Percentiles rank a stretch among this genome's conserved stretches.
phyloP scores from a whole-genome alignment of 106 monocot genomes.

The Allium fistulosum region DNA sequence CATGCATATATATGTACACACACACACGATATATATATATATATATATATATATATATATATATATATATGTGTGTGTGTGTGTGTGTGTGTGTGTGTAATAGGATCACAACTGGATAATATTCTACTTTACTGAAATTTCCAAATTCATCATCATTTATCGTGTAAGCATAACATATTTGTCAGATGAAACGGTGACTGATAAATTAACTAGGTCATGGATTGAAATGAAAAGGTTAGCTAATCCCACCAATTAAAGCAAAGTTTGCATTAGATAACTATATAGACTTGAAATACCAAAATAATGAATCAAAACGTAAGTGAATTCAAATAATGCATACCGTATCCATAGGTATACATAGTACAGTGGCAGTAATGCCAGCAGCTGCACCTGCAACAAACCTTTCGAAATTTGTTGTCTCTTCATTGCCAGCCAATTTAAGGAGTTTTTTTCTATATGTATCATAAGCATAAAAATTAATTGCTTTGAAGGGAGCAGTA shows the following conservation, averaged over 20 bases:
- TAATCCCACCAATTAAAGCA: not conserved
- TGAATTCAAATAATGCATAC: conserved; percentile 29
- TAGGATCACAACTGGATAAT: too few relatives aligned
- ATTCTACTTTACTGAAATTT: too few relatives aligned
- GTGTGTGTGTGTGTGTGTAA: too few relatives aligned
- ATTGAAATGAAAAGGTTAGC: not conserved
- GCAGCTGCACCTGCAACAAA: conserved; percentile 89
- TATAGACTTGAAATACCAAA: not conserved
- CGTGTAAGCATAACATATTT: too few relatives aligned
- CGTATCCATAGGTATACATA: conserved; percentile 98
- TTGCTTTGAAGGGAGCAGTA: conserved; percentile 94
- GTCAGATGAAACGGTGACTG: not conserved
- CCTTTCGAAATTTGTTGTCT: conserved; percentile 80
- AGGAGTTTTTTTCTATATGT: conserved; percentile 81
- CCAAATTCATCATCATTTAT: too few relatives aligned
- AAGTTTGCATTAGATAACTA: not conserved
- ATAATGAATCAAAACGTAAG: not conserved
- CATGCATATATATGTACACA: too few relatives aligned
- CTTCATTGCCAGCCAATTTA: conserved; percentile 77
- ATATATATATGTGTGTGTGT: too few relatives aligned
- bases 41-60: too few relatives aligned
- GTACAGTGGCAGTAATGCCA: conserved; percentile 84
- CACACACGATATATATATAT: too few relatives aligned
- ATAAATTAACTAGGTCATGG: not conserved
- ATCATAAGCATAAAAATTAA: conserved; percentile 97